Evolutionary conservation across 108 stramenopile species (phyloP), one percentile per base, ranked within the genome.

Genomic region (Pseudonitzschia pungens): DNA sequence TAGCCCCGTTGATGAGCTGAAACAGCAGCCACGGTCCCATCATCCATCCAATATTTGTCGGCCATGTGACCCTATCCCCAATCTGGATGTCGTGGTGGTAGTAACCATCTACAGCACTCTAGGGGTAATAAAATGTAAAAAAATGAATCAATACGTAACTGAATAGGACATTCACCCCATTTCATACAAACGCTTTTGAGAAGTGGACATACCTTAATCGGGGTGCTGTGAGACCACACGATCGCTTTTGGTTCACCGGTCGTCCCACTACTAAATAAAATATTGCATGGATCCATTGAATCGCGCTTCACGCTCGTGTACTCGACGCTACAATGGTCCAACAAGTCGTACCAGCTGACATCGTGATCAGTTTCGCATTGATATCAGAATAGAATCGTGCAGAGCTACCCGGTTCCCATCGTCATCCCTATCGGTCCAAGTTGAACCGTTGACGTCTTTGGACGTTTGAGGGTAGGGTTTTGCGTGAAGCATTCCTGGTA

Each of bases 11-110:
- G 31, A 79, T 74, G 18, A 79, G 60, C 40, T 79, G 78, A 70
- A 75, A 79, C 6, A 79, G 57, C n/a, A 79, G 63, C 78, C 78
- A 79, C 2, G 78, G 78, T 21, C 78, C 78, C 78, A 79, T 79
- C 78, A 79, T 79, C 78, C 78, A 79, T 31, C 78, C 78, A 52
- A 79, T 65, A 56, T 74, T 74, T 33, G 78, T 79, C 18, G 78
- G 78, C 78, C 78, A 79, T 26, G 70, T 73, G 31, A 75, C 78
- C 43, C 73, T 55, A 70, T 79, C 78, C 18, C 73, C 78, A 18
- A 75, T 43, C 57, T 79, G 45, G 33, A 79, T 79, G 32, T 79
- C 78, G 28, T 79, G 78, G 54, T 79, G 78, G 56, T 69, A 79
- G 36, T 75, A 70, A 26, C 78, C 78, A 74, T 79, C 78, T 15